phyloP scores from a whole-genome alignment of 257 asterid species.

The Mitragyna speciosa region DNA sequence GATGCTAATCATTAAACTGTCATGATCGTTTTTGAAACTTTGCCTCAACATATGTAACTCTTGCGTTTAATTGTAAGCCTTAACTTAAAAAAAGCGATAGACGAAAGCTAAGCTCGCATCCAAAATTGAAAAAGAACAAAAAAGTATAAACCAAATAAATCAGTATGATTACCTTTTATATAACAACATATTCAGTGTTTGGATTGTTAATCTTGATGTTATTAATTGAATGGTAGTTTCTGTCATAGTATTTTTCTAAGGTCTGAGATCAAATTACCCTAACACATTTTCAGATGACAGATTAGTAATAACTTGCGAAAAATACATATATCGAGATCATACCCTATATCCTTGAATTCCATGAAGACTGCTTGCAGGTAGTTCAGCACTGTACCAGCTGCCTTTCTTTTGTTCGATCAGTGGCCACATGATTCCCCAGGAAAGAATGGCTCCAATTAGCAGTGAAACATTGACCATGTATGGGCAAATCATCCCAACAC shows the following conservation, averaged over 20 bases:
- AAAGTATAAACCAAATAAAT: too few species aligned
- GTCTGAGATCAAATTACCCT: not conserved
- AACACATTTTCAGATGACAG: too few species aligned
- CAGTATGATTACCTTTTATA: not conserved
- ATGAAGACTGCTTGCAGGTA: conserved; percentile 42
- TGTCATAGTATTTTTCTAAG: too few species aligned
- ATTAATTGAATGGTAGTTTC: too few species aligned
- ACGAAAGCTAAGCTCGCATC: too few species aligned
- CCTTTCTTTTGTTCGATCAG: conserved; percentile 51
- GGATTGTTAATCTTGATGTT: not conserved
- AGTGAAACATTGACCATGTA: conserved; percentile 61
- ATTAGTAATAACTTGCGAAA: not conserved
- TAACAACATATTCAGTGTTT: not conserved
- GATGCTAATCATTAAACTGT: too few species aligned
- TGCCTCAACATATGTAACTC: too few species aligned
- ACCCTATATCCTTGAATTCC: conserved; percentile 73
- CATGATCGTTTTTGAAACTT: too few species aligned
- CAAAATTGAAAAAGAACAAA: too few species aligned
- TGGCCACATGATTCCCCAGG: conserved; percentile 78
- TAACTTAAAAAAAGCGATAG: too few species aligned
- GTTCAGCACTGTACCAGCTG: conserved; percentile 44
- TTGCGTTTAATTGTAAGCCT: too few species aligned
- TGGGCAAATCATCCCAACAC: conserved; percentile 81
- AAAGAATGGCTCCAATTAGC: conserved; percentile 54
- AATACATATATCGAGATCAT: not conserved